Conservation (phyloP, 225 moss, liverwort and hornwort genomes). For the Anthoceros angustus region DNA sequence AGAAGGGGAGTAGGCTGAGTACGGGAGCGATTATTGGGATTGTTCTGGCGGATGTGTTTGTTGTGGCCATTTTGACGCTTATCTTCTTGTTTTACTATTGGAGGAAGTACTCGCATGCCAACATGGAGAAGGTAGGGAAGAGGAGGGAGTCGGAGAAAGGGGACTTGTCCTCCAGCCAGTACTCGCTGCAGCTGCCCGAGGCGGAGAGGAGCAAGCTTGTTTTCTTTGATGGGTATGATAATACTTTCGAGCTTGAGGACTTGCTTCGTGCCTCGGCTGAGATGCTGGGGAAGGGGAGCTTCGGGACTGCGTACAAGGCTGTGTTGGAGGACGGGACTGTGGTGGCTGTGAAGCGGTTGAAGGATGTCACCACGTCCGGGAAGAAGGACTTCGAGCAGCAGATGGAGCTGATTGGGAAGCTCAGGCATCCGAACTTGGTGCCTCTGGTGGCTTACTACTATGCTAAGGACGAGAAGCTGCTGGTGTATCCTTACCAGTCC, state of each 20-base stretch:
- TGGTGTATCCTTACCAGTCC: constrained; percentile 50
- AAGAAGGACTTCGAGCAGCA: constrained; percentile 59
- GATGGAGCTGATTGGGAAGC: constrained; percentile 47
- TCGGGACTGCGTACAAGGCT: constrained; percentile 62
- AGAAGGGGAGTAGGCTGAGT: constrained; percentile 26
- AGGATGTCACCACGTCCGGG: constrained; percentile 38
- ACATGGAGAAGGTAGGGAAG: constrained; percentile 16
- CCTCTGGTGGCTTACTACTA: constrained; percentile 60
- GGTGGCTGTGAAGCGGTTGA: constrained; percentile 59
- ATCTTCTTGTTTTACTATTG: constrained; percentile 41
- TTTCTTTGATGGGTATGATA: constrained; percentile 29
- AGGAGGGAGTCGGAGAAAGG: constrained; percentile 25
- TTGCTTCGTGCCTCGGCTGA: constrained; percentile 64
- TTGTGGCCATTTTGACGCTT: constrained; percentile 38
- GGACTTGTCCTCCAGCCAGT: constrained; percentile 20
- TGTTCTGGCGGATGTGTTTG: constrained; percentile 36
- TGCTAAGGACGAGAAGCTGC: constrained; percentile 60
- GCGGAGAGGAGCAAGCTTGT: constrained; percentile 46
- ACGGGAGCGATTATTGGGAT: constrained; percentile 49
- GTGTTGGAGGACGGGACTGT: constrained; percentile 43
- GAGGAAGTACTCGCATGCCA: constrained; percentile 22
- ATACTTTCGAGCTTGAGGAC: constrained; percentile 40
- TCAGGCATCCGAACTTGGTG: constrained; percentile 50
- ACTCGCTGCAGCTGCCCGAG: constrained; percentile 21
- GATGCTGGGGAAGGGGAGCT: constrained; percentile 68